Base-by-base conservation (phyloP, 495 filamentous ascomycete species). In the Mytilinidion resinicola region DNA sequence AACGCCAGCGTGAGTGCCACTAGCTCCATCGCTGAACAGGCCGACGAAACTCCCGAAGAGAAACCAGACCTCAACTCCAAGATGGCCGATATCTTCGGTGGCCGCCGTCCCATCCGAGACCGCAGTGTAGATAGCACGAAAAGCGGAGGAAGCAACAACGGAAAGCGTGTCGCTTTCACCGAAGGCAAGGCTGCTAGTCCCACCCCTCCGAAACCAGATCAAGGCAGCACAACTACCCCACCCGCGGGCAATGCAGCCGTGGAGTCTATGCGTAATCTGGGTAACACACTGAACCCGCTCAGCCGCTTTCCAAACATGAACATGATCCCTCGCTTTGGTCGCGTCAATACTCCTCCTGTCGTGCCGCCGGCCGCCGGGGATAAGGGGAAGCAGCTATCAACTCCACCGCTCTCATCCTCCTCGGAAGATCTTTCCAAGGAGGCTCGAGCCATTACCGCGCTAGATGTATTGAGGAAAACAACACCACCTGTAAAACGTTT, bases 261-360 rank as follows among this genome's bases (percentile, higher is more conserved):
- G 0, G 90, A 93, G 62, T 88, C 86, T 1, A 84, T 95, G 81
- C 82, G 87, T n/a, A 89, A 82, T 62, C 80, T 96, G 35, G 86
- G 89, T 19, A 93, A 80, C 65, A 84, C 87, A 2, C 74, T 96
- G 11, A 96, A 96, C 61, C 91, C 91, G 0, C 82, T 96, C 61
- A 90, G 85, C 44, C 80, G 89, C 49, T 81, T 96, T 35, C 67
- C 77, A 9, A 80, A 85, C 17, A 85, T 91, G 73, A 74, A 76
- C 48, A 76, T 85, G 20, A 38, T 92, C 64, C 79, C 85, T 39
- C 85, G 82, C 9, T 95, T 95, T 61, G 89, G 89, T 3, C 80
- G 91, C 41, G 74, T 68, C 46, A 64, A 62, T 15, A 64, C 73
- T 47, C 42, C 66, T 14, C 63, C 65, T 9, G n/a, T 61, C 37